These are phyloP conservation scores for Ophiocytium majus DNA, from an alignment of 352 stramenopile genomes.

Conservation along the genomic window DNA sequence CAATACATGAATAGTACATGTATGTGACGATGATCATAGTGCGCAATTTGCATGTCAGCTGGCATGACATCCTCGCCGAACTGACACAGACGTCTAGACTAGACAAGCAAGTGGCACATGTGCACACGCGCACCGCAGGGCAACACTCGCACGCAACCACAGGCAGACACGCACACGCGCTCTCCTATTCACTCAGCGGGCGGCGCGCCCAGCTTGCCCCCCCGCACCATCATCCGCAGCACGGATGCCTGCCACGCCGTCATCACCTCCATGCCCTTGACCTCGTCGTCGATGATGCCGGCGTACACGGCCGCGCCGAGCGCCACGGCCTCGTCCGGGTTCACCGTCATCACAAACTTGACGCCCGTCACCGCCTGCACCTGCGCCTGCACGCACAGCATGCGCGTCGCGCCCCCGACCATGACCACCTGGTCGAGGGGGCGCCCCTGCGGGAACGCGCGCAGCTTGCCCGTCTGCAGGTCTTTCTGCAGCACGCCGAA, in stretches of 20 bases:
- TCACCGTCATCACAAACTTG: conserved; percentile 36
- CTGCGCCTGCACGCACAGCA: conserved; percentile 48
- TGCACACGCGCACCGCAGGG: too few relatives aligned
- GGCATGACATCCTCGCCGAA: too few relatives aligned
- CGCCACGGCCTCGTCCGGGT: conserved; percentile 57
- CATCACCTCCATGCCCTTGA: conserved; percentile 55
- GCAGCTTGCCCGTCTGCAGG: conserved; percentile 19
- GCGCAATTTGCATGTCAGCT: too few relatives aligned
- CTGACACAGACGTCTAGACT: too few relatives aligned
- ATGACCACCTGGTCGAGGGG: conserved; percentile 56
- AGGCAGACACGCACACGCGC: too few relatives aligned
- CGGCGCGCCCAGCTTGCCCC: conserved; percentile 19
- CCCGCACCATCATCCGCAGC: conserved; percentile 38
- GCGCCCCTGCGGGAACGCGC: conserved; percentile 39
- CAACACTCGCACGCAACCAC: too few relatives aligned
- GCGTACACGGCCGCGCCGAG: conserved; percentile 56
- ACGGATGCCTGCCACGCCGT: conserved; percentile 53
- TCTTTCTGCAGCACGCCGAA: not conserved
- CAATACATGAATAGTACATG: too few relatives aligned
- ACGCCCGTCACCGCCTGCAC: conserved; percentile 49
- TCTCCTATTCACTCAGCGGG: not conserved
- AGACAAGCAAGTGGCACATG: too few relatives aligned
- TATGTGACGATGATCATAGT: too few relatives aligned
- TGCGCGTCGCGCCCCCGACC: conserved; percentile 57
- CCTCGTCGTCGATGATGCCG: conserved; percentile 56